phyloP scores from a whole-genome alignment of 2,329 filamentous ascomycete genomes.

The Zasmidium cellare region DNA sequence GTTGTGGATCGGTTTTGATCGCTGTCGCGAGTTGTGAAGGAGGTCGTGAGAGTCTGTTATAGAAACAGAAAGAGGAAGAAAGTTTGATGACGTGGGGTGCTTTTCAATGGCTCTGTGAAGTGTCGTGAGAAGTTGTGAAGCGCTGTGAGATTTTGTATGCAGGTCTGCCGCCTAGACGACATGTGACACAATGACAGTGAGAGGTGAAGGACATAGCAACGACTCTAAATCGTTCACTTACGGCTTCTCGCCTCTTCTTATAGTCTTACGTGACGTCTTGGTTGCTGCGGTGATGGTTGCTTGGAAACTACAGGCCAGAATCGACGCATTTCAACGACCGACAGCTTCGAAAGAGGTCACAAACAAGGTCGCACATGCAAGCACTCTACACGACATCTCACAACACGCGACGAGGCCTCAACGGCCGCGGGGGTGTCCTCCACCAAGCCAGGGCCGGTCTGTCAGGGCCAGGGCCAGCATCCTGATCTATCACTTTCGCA shows the following conservation, averaged over 20 bases:
- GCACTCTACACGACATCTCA: conserved; percentile 13
- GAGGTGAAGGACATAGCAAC: too few relatives aligned
- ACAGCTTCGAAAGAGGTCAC: background rate
- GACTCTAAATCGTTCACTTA: too few relatives aligned
- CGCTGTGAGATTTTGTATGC: conserved; percentile 1
- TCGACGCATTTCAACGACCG: background rate
- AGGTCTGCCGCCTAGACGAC: conserved; percentile 3
- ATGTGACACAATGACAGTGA: conserved; percentile 5
- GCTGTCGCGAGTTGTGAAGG: background rate
- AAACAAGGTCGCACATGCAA: background rate
- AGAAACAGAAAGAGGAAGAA: background rate
- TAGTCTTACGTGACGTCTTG: background rate
- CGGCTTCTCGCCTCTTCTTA: too few relatives aligned
- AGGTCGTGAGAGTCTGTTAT: background rate
- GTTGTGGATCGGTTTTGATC: background rate
- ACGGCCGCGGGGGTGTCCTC: background rate
- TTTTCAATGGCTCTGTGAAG: background rate
- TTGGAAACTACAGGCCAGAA: background rate
- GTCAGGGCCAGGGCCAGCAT: conserved; percentile 1
- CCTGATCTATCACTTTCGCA: background rate
- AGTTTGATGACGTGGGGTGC: conserved; percentile 1
- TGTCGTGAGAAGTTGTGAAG: conserved; percentile 5
- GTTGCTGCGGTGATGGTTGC: background rate
- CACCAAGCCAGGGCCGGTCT: background rate
- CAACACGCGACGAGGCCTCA: conserved; percentile 7